These are phyloP conservation scores for Penicillium ucsense DNA, from an alignment of 495 filamentous ascomycete species.

Conservation along the genomic window DNA sequence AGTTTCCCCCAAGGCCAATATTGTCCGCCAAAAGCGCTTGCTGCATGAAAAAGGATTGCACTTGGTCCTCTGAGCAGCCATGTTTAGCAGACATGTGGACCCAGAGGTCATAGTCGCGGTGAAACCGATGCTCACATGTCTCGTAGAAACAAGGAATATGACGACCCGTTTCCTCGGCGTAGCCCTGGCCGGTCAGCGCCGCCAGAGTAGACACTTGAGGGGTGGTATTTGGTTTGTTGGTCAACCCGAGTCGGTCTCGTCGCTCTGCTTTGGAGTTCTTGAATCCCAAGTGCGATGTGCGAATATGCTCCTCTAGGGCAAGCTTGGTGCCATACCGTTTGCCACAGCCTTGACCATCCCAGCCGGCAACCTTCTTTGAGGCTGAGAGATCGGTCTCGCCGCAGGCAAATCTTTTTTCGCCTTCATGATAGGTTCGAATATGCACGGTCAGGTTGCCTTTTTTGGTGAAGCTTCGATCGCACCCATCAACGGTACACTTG, in stretches of 20 bases:
- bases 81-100: constrained; percentile 53
- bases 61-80: constrained; percentile 37
- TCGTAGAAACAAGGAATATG: constrained; percentile 45
- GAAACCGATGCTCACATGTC: constrained; percentile 51
- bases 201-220: constrained; percentile 23
- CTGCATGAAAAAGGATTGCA: constrained; percentile 37
- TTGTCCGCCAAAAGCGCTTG: constrained; percentile 29
- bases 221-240: constrained; percentile 8
- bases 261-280: constrained; percentile 35
- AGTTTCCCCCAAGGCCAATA: constrained; percentile 17
- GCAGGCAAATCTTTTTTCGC: constrained; percentile 59
- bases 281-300: constrained; percentile 60
- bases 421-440: constrained; percentile 63
- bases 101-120: constrained; percentile 56
- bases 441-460: constrained; percentile 73
- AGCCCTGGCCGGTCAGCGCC: constrained; percentile 51
- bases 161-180: constrained; percentile 42
- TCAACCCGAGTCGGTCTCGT: constrained; percentile 25
- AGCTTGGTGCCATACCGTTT: constrained; percentile 57
- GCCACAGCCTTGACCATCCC: constrained; percentile 62
- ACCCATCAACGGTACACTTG: constrained; percentile 53
- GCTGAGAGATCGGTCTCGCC: constrained; percentile 51
- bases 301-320: constrained; percentile 73
- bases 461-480: constrained; percentile 64
- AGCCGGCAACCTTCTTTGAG: constrained; percentile 49